Base-by-base conservation (phyloP, 768 basidiomycete species). In the Hericium coralloides region DNA sequence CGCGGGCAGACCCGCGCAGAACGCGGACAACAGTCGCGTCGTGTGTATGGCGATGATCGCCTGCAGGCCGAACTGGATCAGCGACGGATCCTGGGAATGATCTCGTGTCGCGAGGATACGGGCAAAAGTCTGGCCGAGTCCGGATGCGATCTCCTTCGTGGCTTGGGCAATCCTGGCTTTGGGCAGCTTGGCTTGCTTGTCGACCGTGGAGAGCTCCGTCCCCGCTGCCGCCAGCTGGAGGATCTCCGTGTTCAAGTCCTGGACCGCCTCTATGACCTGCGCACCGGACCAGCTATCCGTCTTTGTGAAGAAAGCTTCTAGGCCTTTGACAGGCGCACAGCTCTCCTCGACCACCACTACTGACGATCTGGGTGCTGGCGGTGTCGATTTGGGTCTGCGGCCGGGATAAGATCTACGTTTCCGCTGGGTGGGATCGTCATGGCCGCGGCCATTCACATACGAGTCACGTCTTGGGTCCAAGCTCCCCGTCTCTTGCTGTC, bases 231-330 rank as follows among this genome's bases (percentile, higher is more conserved):
- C 84, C 58, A 87, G 87, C 60, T 88, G 88, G n/a, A 87, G 76
- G 58, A 89, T 85, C 69, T 89, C 87, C 0, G 85, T 82, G 66
- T 90, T 90, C 67, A 90, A 77, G 64, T 90, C 88, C 60, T 86
- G 83, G 14, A 90, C 82, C 2, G 85, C 83, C 65, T 90, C 87
- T 50, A 90, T 79, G 66, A 90, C 77, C 66, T 89, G 86, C 1
- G 85, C 82, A 12, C 88, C 88, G 2, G 87, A 87, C 85, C 83
- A 87, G 31, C 68, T 64, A 68, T 90, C 88, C 36, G 81, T 83
- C 59, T 87, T 84, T 15, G 86, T 87, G 72, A 89, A 76, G 68
- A 84, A 89, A 20, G 76, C 73, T 65, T 89, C 89, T 55, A 74
- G 69, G 64, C 82, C 80, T 57, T 79, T 81, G 41, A 73, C 60